These are phyloP conservation scores for Nigrograna mackinnonii DNA, from an alignment of 2,329 filamentous ascomycete species.

Conservation along the genomic window DNA sequence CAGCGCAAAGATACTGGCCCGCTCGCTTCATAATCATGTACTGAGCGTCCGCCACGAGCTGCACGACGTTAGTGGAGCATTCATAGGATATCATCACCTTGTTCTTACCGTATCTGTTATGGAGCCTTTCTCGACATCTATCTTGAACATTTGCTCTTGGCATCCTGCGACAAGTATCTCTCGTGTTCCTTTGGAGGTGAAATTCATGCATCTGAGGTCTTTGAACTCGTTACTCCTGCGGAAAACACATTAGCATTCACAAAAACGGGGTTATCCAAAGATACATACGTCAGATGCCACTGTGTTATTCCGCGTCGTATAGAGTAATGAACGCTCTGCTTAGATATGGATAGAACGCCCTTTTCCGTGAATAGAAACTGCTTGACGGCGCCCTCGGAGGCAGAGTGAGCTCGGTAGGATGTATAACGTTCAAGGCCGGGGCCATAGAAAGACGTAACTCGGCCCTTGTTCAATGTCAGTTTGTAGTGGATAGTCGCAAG, in stretches of 20 bases:
- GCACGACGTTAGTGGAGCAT: constrained; percentile 33
- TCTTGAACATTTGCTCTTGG: constrained; percentile 82
- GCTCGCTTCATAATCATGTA: constrained; percentile 93
- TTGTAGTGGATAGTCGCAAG: neutral
- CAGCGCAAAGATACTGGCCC: constrained; percentile 85
- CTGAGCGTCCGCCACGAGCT: constrained; percentile 72
- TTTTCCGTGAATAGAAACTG: constrained; percentile 91
- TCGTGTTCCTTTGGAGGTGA: constrained; percentile 80
- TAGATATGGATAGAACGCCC: constrained; percentile 83
- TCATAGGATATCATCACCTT: too few species aligned
- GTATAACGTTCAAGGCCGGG: constrained; percentile 87
- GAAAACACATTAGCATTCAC: constrained; percentile 1
- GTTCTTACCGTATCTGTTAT: constrained; percentile 44
- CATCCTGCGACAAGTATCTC: constrained; percentile 87
- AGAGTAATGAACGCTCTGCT: constrained; percentile 87
- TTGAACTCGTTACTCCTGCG: constrained; percentile 73
- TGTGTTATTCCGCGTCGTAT: constrained; percentile 77
- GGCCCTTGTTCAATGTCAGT: constrained; percentile 63
- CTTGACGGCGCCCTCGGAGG: constrained; percentile 75
- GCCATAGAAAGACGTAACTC: constrained; percentile 86
- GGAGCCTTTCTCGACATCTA: constrained; percentile 63
- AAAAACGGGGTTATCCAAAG: neutral
- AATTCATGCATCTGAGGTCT: constrained; percentile 92
- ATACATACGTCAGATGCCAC: constrained; percentile 79
- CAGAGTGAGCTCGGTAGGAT: constrained; percentile 79